phyloP scores from a whole-genome alignment of 179 eudicot species.

The Heliamphora pulchella region DNA sequence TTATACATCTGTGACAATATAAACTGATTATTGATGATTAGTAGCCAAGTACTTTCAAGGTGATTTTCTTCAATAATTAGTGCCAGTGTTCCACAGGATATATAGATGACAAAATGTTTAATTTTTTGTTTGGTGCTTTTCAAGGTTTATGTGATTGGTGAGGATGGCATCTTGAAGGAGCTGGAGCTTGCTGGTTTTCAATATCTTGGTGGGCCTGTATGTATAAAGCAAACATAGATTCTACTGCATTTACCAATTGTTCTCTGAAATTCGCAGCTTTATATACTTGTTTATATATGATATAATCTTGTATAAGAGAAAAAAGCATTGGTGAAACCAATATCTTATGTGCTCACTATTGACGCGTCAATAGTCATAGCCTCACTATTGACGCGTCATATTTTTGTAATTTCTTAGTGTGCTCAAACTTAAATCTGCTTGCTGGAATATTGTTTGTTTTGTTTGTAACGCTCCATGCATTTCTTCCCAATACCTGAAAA shows the following conservation, averaged over 20 bases:
- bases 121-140: conserved; percentile 9
- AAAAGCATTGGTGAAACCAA: background rate
- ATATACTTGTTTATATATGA: background rate
- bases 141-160: conserved; percentile 92
- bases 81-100: background rate
- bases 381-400: background rate
- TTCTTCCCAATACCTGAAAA: background rate
- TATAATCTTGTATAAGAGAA: background rate
- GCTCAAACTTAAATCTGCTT: background rate
- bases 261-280: background rate
- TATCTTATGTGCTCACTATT: background rate
- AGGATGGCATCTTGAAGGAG: conserved; percentile 94
- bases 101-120: background rate
- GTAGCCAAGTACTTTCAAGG: background rate
- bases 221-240: background rate
- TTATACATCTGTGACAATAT: background rate
- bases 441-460: background rate
- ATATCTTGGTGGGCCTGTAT: conserved; percentile 89
- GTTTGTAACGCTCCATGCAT: background rate
- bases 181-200: conserved; percentile 92
- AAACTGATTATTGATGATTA: background rate
- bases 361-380: background rate
- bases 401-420: background rate
- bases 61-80: background rate
- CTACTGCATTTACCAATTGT: background rate